Conservation (phyloP, 2,329 filamentous ascomycete genomes). For the Coniochaeta prunicola region DNA sequence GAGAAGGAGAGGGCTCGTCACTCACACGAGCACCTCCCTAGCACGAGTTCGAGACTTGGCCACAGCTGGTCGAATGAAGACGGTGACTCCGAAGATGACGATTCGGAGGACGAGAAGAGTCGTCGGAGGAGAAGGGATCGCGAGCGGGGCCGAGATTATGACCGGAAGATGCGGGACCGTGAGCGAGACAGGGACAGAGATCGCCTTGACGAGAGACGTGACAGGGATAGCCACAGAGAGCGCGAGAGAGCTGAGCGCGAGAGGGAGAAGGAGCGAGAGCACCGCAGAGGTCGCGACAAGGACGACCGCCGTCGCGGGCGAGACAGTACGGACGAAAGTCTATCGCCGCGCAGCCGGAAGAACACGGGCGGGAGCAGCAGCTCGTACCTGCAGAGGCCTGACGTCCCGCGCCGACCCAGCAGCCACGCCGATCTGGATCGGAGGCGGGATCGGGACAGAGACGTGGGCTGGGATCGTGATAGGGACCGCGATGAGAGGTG, state of each 20-base stretch:
- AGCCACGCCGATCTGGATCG: conserved; percentile 43
- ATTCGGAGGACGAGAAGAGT: conserved; percentile 15
- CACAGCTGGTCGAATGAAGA: conserved; percentile 35
- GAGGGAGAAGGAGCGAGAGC: conserved; percentile 25
- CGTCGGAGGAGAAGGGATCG: conserved; percentile 5
- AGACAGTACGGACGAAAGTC: conserved; percentile 14
- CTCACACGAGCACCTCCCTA: conserved; percentile 30
- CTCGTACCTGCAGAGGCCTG: conserved; percentile 31
- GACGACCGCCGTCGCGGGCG: conserved; percentile 17
- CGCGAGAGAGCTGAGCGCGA: conserved; percentile 31
- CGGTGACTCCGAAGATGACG: conserved; percentile 23
- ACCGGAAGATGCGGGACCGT: too few relatives aligned
- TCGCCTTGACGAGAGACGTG: conserved; percentile 26
- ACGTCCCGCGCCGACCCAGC: conserved; percentile 35
- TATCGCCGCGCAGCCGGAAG: conserved; percentile 17
- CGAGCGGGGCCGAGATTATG: too few relatives aligned
- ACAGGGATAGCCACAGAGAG: conserved; percentile 28
- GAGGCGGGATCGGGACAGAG: conserved; percentile 9
- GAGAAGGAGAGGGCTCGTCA: conserved; percentile 17
- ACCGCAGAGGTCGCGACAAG: conserved; percentile 13
- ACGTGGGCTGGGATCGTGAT: conserved; percentile 19
- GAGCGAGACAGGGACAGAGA: conserved; percentile 32
- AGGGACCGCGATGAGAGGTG: conserved; percentile 14
- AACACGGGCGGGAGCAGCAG: conserved; percentile 20
- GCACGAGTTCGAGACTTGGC: conserved; percentile 28